Evolutionary conservation across 345 rosid species (phyloP), one percentile per base, ranked within the genome.

Genomic region (Citrus unshiu): DNA sequence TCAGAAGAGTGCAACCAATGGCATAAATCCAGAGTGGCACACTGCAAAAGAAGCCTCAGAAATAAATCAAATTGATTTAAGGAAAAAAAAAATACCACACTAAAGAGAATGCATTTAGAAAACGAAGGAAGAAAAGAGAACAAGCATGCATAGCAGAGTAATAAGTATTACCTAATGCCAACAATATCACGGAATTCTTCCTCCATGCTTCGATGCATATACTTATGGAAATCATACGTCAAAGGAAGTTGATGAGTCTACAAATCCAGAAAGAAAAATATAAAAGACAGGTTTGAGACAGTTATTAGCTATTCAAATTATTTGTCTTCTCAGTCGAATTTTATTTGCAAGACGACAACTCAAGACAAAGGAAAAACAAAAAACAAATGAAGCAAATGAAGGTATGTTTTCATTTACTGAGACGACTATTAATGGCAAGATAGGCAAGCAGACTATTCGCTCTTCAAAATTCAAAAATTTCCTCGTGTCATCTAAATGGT

Each of bases 131-230:
- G 16, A 43, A 43, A 57, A 54, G 56, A 69, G 6, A 68, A 34
- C 12, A 10, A n/a, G 72, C 37, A 35, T 21, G 35, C 43, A 5
- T 35, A 43, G 32, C 68, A 68, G 56, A 37, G 34, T 56, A 70
- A 68, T 75, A 74, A 56, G 40, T 14, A 71, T 35, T 85, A 90
- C 95, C 93, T 90, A 67, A 91, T 91, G 78, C 95, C 95, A 80
- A 90, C 95, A 77, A 91, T 81, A 73, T 91, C 89, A 18, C 89
- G 84, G 35, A 90, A 91, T 77, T 90, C 93, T 70, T 91, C 95
- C 80, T 91, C 95, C 93, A 88, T 88, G 88, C 89, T 91, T 66
- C 95, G 89, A 54, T 90, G 88, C 92, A 90, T 91, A 72, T 87
- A 91, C 57, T 78, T 84, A 63, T 87, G 91, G 81, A 91, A 91